phyloP scores from a whole-genome alignment of 345 rosid species.

The Salix koriyanagi region DNA sequence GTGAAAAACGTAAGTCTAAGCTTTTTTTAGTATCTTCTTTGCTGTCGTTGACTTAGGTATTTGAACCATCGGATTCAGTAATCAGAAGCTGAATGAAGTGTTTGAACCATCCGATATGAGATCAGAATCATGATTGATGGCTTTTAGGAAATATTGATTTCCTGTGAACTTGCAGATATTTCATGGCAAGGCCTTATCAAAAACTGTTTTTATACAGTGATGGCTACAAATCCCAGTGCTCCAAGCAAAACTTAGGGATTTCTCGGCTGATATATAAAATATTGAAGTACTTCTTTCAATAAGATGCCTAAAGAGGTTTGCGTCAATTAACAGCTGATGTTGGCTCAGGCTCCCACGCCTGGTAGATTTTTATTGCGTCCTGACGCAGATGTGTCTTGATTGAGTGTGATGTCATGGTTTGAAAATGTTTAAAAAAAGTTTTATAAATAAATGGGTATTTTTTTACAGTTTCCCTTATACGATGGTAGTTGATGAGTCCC shows the following conservation, averaged over 20 bases:
- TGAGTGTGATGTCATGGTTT: too few relatives aligned
- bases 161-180: background rate
- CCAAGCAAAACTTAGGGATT: background rate
- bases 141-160: background rate
- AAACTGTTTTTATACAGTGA: background rate
- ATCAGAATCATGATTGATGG: background rate
- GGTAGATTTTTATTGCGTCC: too few relatives aligned
- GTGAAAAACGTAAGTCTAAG: background rate
- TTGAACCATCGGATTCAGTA: background rate
- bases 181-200: slow-evolving; percentile 1
- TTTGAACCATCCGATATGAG: background rate
- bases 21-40: background rate
- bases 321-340: too few relatives aligned
- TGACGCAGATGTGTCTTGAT: too few relatives aligned
- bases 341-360: too few relatives aligned
- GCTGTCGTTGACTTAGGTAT: background rate
- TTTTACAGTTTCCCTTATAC: too few relatives aligned
- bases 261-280: background rate
- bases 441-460: too few relatives aligned
- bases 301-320: background rate
- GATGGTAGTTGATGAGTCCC: too few relatives aligned
- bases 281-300: background rate
- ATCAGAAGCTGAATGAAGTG: background rate
- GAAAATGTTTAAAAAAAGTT: too few relatives aligned
- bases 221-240: slow-evolving; percentile 4